Base-by-base conservation (phyloP, 2,329 filamentous ascomycete species). In the Aspergillus sp. region DNA sequence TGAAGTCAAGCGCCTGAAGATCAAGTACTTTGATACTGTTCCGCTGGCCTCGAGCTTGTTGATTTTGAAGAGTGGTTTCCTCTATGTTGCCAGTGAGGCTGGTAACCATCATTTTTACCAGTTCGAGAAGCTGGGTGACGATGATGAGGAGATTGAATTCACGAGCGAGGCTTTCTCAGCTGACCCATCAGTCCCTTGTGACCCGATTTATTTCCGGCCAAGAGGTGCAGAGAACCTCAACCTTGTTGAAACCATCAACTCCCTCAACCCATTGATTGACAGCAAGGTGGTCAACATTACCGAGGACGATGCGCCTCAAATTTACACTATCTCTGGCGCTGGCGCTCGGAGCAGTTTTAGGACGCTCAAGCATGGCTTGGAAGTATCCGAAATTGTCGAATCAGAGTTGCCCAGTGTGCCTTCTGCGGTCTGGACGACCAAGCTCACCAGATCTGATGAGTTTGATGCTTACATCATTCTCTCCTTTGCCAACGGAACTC, bases 1-100 rank as follows among this genome's bases (percentile, higher is more conserved):
- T 30, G 91, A 95, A 71, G 93, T 98, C 2, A 86, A 86, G 69
- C 84, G 88, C 60, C 81, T 99, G 60, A 95, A 92, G 75, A 91
- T 99, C 78, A 97, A 97, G 75, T 99, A 98, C 76, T 99, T 98
- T 69, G 95, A 99, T 70, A 99, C 95, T 0, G 90, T 97, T 3
- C 94, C 96, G 0, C 83, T 96, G 39, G 92, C 93, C 0, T 88
- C 90, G 0, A 96, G 86, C 71, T 84, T 99, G 48, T 92, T 92
- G 74, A 96, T 99, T 66, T 78, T 99, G 66, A 96, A 96, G 78
- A 96, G 92, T 66, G 96, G 95, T 27, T 99, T 96, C 72, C 84
- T 99, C 10, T 99, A 95, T 71, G 90, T 94, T 56, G 92, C 92
- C 7, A 91, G 91, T 70, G 94, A 99, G 76, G 92, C 90, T 64